phyloP scores from a whole-genome alignment of 192 early-diverging fungal species.

The Pilaira anomala region DNA sequence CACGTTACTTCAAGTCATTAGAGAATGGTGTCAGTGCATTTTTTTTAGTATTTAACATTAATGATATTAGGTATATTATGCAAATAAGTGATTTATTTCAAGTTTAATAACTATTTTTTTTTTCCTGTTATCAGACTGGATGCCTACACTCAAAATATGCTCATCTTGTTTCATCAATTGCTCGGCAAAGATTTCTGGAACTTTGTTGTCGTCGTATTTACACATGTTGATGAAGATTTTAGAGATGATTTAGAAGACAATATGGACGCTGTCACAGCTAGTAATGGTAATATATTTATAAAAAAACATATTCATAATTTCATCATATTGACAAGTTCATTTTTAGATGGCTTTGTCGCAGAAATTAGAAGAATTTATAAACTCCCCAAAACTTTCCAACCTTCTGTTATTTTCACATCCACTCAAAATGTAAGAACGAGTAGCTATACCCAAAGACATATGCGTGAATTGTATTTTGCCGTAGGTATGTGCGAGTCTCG shows the following conservation, averaged over 20 bases:
- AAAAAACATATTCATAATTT: background rate
- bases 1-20: constrained; percentile 48
- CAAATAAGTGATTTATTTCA: background rate
- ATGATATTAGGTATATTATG: constrained; percentile 45
- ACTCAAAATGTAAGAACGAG: constrained; percentile 43
- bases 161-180: constrained; percentile 43
- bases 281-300: constrained; percentile 16
- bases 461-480: constrained; percentile 46
- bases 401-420: constrained; percentile 46
- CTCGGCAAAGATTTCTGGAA: constrained; percentile 53
- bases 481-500: constrained; percentile 39
- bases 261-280: constrained; percentile 43
- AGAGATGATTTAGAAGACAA: constrained; percentile 44
- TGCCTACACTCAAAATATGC: constrained; percentile 53
- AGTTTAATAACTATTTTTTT: background rate
- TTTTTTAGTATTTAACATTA: constrained; percentile 49
- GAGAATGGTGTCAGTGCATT: constrained; percentile 53
- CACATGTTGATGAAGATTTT: constrained; percentile 49
- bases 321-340: background rate
- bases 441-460: constrained; percentile 43
- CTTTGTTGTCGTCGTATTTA: constrained; percentile 53
- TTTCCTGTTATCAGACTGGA: constrained; percentile 50
- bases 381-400: constrained; percentile 36
- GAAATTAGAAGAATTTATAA: constrained; percentile 45
- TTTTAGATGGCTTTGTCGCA: constrained; percentile 45